phyloP scores from a whole-genome alignment of 306 rosid genomes.

The Astragalus glycyphyllos region DNA sequence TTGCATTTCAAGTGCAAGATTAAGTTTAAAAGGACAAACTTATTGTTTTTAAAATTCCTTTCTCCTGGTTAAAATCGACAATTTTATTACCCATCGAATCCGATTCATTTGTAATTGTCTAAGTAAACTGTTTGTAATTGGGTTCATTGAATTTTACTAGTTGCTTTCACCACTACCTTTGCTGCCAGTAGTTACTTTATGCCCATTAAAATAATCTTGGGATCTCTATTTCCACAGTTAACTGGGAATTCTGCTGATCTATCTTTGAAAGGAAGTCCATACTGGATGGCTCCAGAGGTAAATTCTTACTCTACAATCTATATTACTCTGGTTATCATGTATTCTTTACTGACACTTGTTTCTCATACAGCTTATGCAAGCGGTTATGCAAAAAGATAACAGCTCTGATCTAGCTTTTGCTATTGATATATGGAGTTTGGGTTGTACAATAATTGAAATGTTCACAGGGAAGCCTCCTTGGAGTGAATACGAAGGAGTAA shows the following conservation, averaged over 20 bases:
- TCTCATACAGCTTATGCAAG: slow-evolving; percentile 74
- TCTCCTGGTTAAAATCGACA: slow-evolving; percentile 27
- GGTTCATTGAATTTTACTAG: not conserved
- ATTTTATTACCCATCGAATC: not conserved
- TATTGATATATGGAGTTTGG: slow-evolving; percentile 97
- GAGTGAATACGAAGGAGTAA: slow-evolving; percentile 97
- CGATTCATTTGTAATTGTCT: slow-evolving; percentile 7
- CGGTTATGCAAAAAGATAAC: slow-evolving; percentile 81
- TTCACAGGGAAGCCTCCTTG: slow-evolving; percentile 95
- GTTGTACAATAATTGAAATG: slow-evolving; percentile 97
- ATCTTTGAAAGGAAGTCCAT: slow-evolving; percentile 96
- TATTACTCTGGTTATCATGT: not conserved
- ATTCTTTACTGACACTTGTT: slow-evolving; percentile 39
- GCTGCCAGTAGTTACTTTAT: slow-evolving; percentile 18
- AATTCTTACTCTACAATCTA: slow-evolving; percentile 33
- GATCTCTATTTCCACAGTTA: slow-evolving; percentile 62
- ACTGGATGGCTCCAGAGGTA: slow-evolving; percentile 99
- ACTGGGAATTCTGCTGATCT: slow-evolving; percentile 82
- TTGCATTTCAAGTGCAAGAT: not conserved
- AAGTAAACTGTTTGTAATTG: not conserved
- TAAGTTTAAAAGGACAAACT: slow-evolving; percentile 28
- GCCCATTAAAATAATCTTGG: slow-evolving; percentile 11
- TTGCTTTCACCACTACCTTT: slow-evolving; percentile 16
- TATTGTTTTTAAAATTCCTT: slow-evolving; percentile 7
- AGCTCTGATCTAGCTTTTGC: slow-evolving; percentile 87